phyloP scores from a whole-genome alignment of 805 yeast genomes.

The Spathaspora arborariae region DNA sequence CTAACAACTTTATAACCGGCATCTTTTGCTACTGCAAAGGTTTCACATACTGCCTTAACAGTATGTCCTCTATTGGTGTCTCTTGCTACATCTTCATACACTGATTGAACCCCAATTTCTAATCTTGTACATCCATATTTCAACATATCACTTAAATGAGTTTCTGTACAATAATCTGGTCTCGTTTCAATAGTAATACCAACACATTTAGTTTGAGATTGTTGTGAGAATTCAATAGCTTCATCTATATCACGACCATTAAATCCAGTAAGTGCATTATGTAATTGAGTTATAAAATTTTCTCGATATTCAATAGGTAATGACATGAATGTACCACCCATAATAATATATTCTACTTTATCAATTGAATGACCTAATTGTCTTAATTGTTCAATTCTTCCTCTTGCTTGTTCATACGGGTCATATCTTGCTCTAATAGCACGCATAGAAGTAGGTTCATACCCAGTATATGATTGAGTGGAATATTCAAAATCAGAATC shows the following conservation, averaged over 20 bases:
- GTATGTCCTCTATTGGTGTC: slow-evolving; percentile 99
- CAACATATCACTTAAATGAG: slow-evolving; percentile 93
- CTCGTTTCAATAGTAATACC: slow-evolving; percentile 98
- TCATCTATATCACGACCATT: slow-evolving; percentile 86
- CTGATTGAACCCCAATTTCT: slow-evolving; percentile 96
- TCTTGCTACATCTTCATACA: slow-evolving; percentile 96
- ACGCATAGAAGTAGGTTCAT: slow-evolving; percentile 98
- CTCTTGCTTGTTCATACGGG: slow-evolving; percentile 97
- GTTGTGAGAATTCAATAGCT: slow-evolving; percentile 87
- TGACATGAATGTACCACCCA: slow-evolving; percentile 99
- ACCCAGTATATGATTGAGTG: slow-evolving; percentile 97
- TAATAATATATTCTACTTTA: slow-evolving; percentile 93
- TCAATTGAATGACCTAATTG: slow-evolving; percentile 96
- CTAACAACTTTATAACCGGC: slow-evolving; percentile 97
- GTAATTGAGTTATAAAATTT: slow-evolving; percentile 80
- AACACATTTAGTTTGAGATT: slow-evolving; percentile 93
- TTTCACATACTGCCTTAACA: slow-evolving; percentile 91
- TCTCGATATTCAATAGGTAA: slow-evolving; percentile 88
- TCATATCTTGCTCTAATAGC: slow-evolving; percentile 98
- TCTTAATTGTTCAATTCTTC: slow-evolving; percentile 91
- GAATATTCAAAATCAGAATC: slow-evolving; percentile 97
- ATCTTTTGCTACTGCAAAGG: slow-evolving; percentile 94
- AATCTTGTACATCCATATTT: slow-evolving; percentile 94
- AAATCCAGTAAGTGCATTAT: slow-evolving; percentile 92
- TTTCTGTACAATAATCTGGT: slow-evolving; percentile 96